Conservation (phyloP, 2,329 filamentous ascomycete genomes). For the Thelonectria rubi region DNA sequence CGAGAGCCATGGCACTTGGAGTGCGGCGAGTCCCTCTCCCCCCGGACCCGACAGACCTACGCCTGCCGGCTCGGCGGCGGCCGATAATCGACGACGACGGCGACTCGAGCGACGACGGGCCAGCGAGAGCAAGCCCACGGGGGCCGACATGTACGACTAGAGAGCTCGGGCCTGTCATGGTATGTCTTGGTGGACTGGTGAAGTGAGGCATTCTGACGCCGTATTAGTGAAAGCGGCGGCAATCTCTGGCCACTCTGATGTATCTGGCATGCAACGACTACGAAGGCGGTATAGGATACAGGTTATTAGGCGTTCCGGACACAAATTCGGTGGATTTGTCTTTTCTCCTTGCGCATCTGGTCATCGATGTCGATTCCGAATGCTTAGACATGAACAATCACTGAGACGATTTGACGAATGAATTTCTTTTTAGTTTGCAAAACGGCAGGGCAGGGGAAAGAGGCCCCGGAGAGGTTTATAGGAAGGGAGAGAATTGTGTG, state of each 20-base stretch:
- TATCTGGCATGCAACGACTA: constrained; percentile 1
- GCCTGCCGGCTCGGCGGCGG: constrained; percentile 48
- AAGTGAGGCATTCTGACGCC: background rate
- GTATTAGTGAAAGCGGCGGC: constrained; percentile 25
- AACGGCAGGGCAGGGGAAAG: too few species aligned
- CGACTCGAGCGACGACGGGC: constrained; percentile 62
- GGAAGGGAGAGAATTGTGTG: background rate
- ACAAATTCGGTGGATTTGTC: constrained; percentile 18
- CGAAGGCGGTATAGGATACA: constrained; percentile 17
- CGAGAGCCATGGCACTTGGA: constrained; percentile 64
- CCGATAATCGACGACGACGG: constrained; percentile 64
- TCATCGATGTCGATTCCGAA: constrained; percentile 33
- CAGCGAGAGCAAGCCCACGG: constrained; percentile 46
- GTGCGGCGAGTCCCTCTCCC: constrained; percentile 59
- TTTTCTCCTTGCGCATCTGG: constrained; percentile 12
- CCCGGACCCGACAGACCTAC: constrained; percentile 51
- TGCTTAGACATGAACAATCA: constrained; percentile 41
- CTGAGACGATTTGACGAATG: constrained; percentile 38
- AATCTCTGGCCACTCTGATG: constrained; percentile 6
- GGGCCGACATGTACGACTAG: constrained; percentile 52
- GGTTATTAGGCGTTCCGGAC: constrained; percentile 38
- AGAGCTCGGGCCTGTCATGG: background rate
- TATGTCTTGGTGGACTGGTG: constrained; percentile 4
- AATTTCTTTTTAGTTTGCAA: constrained; percentile 28
- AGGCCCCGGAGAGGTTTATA: too few species aligned